Base-by-base conservation (phyloP, 495 filamentous ascomycete species). In the Tetracladium marchalianum region DNA sequence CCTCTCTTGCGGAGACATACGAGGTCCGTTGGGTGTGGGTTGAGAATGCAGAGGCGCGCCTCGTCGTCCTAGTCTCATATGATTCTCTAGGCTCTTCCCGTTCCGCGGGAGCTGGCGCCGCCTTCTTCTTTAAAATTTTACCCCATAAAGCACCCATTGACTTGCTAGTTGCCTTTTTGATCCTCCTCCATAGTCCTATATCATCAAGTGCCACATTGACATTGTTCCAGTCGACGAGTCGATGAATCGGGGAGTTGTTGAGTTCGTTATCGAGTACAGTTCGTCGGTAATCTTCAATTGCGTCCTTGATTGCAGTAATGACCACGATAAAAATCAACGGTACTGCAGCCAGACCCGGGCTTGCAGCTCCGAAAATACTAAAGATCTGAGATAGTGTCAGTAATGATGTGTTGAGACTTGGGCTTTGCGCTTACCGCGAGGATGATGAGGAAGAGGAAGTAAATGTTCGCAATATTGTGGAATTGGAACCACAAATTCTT, bases 401-500 rank as follows among this genome's bases (percentile, higher is more conserved):
- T 18, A 36, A 17, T 32, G 38, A 31, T 35, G 11, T 31, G 24
- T 6, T 13, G 22, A 16, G 5, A 19, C 7, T 27, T 15, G 5
- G 16, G 27, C 27, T 2, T 37, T 1, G 46, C 5, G 44, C 89
- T 64, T 81, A 97, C 93, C 52, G 81, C 76, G 46, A 99, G 78
- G 60, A 99, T 90, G 62, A 95, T 90, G 51, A 92, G 77, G 66
- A 96, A 95, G 45, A 97, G 71, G 73, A 99, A 99, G 65, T 95
- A 99, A 34, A 97, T 80, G 64, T 97, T 99, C 44, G 93, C 93
- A 54, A 99, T 86, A 63, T 97, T 97, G 66, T 97, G 90, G 62
- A 99, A 97, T 63, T 99, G 93, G 47, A 92, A 82, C 75, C 80
- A 99, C 45, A 97, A 62, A 63, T 99, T 95, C 66, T 97, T 96